Conservation (phyloP, 805 yeast species). For the Yueomyces sp. region DNA sequence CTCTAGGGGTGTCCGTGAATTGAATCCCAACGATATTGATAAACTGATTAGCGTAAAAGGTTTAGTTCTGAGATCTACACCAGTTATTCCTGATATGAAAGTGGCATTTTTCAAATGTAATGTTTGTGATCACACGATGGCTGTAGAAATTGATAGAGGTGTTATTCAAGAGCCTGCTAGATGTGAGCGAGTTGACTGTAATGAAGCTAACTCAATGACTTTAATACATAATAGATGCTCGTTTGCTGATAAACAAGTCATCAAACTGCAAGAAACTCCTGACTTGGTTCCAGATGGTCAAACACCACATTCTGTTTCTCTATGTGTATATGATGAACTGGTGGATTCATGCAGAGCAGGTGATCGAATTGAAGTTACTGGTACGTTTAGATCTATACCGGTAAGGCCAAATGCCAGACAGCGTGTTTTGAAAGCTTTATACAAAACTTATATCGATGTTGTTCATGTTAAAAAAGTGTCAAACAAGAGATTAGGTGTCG, state of each 20-base stretch:
- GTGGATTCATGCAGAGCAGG: slow-evolving; percentile 95
- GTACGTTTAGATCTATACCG: slow-evolving; percentile 86
- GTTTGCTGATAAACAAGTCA: slow-evolving; percentile 90
- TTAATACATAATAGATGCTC: slow-evolving; percentile 83
- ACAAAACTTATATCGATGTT: slow-evolving; percentile 88
- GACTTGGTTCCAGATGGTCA: slow-evolving; percentile 97
- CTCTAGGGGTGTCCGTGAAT: slow-evolving; percentile 73
- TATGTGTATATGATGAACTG: slow-evolving; percentile 90
- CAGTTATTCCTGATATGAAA: slow-evolving; percentile 95
- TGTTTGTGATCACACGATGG: slow-evolving; percentile 86
- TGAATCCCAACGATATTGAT: slow-evolving; percentile 90
- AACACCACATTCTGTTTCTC: slow-evolving; percentile 90
- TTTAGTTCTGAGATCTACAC: slow-evolving; percentile 72
- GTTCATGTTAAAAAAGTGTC: slow-evolving; percentile 86
- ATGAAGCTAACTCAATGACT: slow-evolving; percentile 75
- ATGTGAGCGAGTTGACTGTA: slow-evolving; percentile 85
- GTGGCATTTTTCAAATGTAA: slow-evolving; percentile 91
- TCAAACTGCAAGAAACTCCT: slow-evolving; percentile 89
- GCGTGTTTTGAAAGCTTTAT: slow-evolving; percentile 69
- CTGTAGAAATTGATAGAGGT: slow-evolving; percentile 90
- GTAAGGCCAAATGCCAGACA: slow-evolving; percentile 78
- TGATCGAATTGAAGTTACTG: slow-evolving; percentile 90
- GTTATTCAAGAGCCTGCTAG: slow-evolving; percentile 83
- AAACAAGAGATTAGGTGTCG: slow-evolving; percentile 67
- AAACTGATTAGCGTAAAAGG: slow-evolving; percentile 87